Conservation (phyloP, 1,284 basidiomycete genomes). For the Rhodotorula sp. region DNA sequence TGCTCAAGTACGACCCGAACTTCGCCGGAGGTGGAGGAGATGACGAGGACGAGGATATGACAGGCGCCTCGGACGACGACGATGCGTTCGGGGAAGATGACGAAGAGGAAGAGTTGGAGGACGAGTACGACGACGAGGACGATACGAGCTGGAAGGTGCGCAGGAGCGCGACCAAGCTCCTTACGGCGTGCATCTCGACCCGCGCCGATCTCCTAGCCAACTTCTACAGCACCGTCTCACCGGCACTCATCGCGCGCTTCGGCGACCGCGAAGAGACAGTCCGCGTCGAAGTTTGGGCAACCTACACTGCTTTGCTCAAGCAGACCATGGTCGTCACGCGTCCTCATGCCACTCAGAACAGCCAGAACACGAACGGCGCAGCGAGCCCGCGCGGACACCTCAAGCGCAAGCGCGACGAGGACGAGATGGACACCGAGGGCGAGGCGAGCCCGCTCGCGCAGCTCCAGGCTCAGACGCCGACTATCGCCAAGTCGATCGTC, state of each 20-base stretch:
- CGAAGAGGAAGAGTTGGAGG: slow-evolving; percentile 73
- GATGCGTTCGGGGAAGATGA: slow-evolving; percentile 46
- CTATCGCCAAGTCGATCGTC: slow-evolving; percentile 74
- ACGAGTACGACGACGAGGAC: slow-evolving; percentile 95
- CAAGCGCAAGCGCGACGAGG: slow-evolving; percentile 47
- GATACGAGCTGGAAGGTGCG: slow-evolving; percentile 99
- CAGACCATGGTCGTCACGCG: slow-evolving; percentile 36
- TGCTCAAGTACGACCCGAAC: slow-evolving; percentile 85
- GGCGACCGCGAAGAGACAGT: slow-evolving; percentile 95
- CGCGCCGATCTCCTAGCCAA: slow-evolving; percentile 77
- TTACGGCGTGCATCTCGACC: slow-evolving; percentile 79
- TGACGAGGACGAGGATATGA: slow-evolving; percentile 56
- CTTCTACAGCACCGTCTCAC: slow-evolving; percentile 80
- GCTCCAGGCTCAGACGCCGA: slow-evolving; percentile 71
- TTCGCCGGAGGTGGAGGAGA: slow-evolving; percentile 73
- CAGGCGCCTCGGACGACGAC: slow-evolving; percentile 48
- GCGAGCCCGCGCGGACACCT: slow-evolving; percentile 31
- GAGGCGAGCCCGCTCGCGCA: slow-evolving; percentile 47
- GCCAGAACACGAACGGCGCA: background rate
- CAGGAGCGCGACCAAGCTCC: slow-evolving; percentile 84
- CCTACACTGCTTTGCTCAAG: slow-evolving; percentile 59
- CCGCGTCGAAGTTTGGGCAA: slow-evolving; percentile 85
- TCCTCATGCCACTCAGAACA: background rate
- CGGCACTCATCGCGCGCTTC: slow-evolving; percentile 83
- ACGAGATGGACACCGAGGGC: slow-evolving; percentile 38